Base-by-base conservation (phyloP, 495 filamentous ascomycete species). In the Talaromyces nanjingensis region DNA sequence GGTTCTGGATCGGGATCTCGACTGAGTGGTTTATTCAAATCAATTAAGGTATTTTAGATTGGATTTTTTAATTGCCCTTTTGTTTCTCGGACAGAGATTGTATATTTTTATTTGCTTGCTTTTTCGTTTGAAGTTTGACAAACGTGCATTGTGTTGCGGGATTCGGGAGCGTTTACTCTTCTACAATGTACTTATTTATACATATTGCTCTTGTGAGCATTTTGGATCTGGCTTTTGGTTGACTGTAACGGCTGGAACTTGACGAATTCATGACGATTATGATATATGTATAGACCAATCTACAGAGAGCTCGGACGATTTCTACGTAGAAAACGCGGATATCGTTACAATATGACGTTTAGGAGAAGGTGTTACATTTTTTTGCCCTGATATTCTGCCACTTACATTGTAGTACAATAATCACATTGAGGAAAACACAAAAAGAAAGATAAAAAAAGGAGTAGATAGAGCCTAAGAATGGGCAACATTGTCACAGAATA, bases 11-110 rank as follows among this genome's bases (percentile, higher is more conserved):
- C 53, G 4, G 53, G 53, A 39, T 65, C 76, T n/a, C 75, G 69
- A 56, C 62, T 80, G 55, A 79, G 76, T 68, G 66, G 68, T 16
- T 27, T 80, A 47, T 66, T 77, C 65, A 74, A 74, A 60, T 69
- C 71, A 9, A 62, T 62, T 37, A 52, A 7, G 29, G 60, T 62
- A 20, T 62, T 62, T 37, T 62, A 42, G 42, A 33, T 14, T 62
- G 42, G 8, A n/a, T 25, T 29, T 27, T 8, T 47, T 29, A 6
- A 53, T 53, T 6, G 25, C 12, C 11, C 33, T 57, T 57, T n/a
- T 18, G 8, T 33, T 37, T 59, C 27, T 59, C n/a, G 29, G 27
- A 37, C 12, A 4, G 27, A 59, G 31, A 59, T 18, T 33, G 56
- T 59, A 37, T 59, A 31, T 20, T 59, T 11, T 37, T 59, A 20